Evolutionary conservation across 352 stramenopile species (phyloP).

Genomic region (Globisporangium paroecandrum): DNA sequence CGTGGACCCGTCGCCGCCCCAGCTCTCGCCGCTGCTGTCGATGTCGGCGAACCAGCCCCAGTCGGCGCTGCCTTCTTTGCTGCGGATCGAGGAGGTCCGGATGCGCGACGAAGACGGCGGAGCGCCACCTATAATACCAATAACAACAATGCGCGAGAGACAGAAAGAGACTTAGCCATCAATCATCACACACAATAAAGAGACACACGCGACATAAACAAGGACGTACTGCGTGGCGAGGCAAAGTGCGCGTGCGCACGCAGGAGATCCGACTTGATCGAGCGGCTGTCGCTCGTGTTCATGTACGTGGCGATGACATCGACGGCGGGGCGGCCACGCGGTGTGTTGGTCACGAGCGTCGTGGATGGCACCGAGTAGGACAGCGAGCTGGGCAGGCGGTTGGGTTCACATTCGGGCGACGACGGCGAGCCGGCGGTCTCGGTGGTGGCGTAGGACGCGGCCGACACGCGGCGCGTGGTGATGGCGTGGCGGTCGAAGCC

Average conservation of each 20-base stretch:
- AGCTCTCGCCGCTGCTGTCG: constrained; percentile 83
- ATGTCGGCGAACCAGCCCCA: constrained; percentile 89
- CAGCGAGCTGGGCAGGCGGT: constrained; percentile 44
- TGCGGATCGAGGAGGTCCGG: constrained; percentile 19
- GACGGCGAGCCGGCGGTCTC: constrained; percentile 15
- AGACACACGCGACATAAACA: constrained; percentile 2
- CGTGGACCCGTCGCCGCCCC: constrained; percentile 64
- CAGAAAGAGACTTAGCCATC: constrained; percentile 14
- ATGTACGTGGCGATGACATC: constrained; percentile 89
- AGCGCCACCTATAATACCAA: constrained; percentile 28
- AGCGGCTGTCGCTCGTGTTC: constrained; percentile 81
- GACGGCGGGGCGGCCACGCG: constrained; percentile 62
- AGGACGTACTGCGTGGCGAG: constrained; percentile 54
- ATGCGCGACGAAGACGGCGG: constrained; percentile 60
- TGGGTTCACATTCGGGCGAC: constrained; percentile 32
- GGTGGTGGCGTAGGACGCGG: constrained; percentile 34
- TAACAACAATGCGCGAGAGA: constrained; percentile 14
- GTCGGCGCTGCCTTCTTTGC: constrained; percentile 71
- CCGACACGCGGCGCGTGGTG: constrained; percentile 39
- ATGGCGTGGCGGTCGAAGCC: constrained; percentile 38
- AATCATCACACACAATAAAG: constrained; percentile 19
- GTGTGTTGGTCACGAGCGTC: constrained; percentile 57
- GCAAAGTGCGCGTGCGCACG: constrained; percentile 68
- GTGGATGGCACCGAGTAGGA: constrained; percentile 73
- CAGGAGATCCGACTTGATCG: constrained; percentile 75